These are phyloP conservation scores for Aspergillus pseudotamarii DNA, from an alignment of 2,329 filamentous ascomycete species.

Conservation along the genomic window DNA sequence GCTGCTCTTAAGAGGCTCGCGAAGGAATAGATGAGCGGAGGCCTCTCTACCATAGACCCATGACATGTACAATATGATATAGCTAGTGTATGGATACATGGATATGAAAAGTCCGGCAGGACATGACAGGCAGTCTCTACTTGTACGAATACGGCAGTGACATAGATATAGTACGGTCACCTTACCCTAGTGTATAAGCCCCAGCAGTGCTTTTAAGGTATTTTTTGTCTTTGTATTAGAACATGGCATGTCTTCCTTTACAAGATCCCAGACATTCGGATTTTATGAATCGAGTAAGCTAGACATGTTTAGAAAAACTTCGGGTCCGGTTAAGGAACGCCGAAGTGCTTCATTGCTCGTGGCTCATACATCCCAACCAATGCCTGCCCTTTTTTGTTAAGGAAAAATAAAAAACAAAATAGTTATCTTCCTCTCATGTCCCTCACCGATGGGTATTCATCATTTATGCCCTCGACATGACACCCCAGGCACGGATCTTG, in stretches of 20 bases:
- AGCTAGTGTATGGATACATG: neutral
- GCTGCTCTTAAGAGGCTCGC: conserved; percentile 34
- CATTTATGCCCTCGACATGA: conserved; percentile 86
- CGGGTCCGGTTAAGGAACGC: conserved; percentile 21
- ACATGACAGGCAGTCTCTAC: neutral
- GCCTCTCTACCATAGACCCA: neutral
- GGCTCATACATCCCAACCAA: conserved; percentile 47
- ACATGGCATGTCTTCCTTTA: conserved; percentile 39
- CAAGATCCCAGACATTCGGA: conserved; percentile 38
- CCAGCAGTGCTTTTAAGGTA: conserved; percentile 25
- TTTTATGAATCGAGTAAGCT: conserved; percentile 39
- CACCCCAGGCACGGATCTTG: conserved; percentile 96
- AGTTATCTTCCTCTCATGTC: conserved; percentile 22
- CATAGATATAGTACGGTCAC: neutral
- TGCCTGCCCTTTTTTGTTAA: conserved; percentile 41
- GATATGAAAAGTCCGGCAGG: no score
- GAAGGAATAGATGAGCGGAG: conserved; percentile 20
- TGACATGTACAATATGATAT: conserved; percentile 2
- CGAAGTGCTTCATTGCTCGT: conserved; percentile 47
- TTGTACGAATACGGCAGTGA: neutral
- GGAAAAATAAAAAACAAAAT: conserved; percentile 32
- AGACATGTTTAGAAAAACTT: conserved; percentile 39
- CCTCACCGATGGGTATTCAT: conserved; percentile 19
- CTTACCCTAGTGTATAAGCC: neutral
- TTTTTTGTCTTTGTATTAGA: conserved; percentile 40